Evolutionary conservation across 2,329 filamentous ascomycete species (phyloP).

Genomic region (Botrytis fragariae): DNA sequence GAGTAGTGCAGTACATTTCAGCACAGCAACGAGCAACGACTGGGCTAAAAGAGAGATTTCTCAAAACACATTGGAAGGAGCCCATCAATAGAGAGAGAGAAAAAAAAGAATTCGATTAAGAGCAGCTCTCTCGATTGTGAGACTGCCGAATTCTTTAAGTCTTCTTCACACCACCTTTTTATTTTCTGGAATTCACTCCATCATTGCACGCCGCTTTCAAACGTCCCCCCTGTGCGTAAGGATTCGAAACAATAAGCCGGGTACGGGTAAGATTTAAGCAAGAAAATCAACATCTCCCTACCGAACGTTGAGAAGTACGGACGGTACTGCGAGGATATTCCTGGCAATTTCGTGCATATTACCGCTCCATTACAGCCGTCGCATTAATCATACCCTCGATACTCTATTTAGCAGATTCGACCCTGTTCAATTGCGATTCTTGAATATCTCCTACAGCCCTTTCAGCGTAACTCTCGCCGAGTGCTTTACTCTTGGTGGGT

Average conservation of each 20-base stretch:
- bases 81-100: background rate
- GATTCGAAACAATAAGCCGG: conserved; percentile 16
- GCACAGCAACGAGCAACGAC: background rate
- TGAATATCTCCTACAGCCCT: background rate
- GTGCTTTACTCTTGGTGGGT: background rate
- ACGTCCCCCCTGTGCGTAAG: conserved; percentile 14
- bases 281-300: conserved; percentile 12
- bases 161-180: background rate
- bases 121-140: background rate
- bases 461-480: conserved; percentile 11
- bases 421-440: conserved; percentile 1
- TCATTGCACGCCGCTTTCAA: conserved; percentile 7
- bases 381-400: conserved; percentile 14
- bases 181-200: background rate
- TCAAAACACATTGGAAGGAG: background rate
- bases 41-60: background rate
- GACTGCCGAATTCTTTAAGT: conserved; percentile 4
- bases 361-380: conserved; percentile 19
- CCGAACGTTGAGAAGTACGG: conserved; percentile 20
- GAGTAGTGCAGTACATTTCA: conserved; percentile 2
- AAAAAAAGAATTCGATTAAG: background rate
- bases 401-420: conserved; percentile 15
- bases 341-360: conserved; percentile 22
- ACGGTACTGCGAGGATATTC: conserved; percentile 20
- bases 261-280: conserved; percentile 15